Percentiles rank a stretch among this genome's conserved stretches.
Conservation (phyloP, 2,329 filamentous ascomycete genomes). For the Coleophoma eucalyptorum region DNA sequence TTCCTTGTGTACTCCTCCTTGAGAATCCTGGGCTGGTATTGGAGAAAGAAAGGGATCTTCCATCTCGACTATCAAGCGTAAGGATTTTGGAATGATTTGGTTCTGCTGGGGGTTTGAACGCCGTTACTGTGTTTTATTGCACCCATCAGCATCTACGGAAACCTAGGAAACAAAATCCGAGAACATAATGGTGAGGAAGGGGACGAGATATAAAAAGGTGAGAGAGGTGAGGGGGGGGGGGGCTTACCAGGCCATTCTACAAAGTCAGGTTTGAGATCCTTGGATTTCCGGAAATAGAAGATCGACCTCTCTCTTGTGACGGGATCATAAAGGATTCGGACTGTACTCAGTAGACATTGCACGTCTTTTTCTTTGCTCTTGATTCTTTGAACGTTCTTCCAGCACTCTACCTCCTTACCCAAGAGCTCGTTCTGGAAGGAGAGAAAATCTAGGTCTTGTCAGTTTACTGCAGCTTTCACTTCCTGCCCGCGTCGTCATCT, state of each 20-base stretch:
- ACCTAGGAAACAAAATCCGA: too few relatives aligned
- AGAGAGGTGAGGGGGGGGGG: too few relatives aligned
- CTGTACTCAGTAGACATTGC: slow-evolving; percentile 9
- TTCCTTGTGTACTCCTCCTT: slow-evolving; percentile 11
- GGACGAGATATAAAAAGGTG: too few relatives aligned
- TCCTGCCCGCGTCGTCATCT: too few relatives aligned
- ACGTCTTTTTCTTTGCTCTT: slow-evolving; percentile 4
- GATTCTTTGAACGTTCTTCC: too few relatives aligned
- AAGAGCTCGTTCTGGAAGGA: slow-evolving; percentile 13
- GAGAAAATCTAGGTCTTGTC: slow-evolving; percentile 8
- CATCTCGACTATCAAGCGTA: slow-evolving; percentile 9
- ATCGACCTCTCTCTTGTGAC: slow-evolving; percentile 7
- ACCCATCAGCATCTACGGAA: too few relatives aligned
- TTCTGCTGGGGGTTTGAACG: slow-evolving; percentile 12
- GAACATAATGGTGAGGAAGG: too few relatives aligned
- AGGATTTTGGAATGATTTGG: slow-evolving; percentile 8
- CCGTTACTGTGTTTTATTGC: background rate
- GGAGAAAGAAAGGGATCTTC: slow-evolving; percentile 6
- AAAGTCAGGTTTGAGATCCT: slow-evolving; percentile 13
- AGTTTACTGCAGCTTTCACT: background rate
- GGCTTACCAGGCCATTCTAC: slow-evolving; percentile 12
- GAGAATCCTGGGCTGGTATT: background rate
- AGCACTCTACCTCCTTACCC: too few relatives aligned
- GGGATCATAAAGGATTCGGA: slow-evolving; percentile 16
- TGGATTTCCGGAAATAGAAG: slow-evolving; percentile 14